Conservation (phyloP, 495 filamentous ascomycete species). For the Penicillium crystallinum region DNA sequence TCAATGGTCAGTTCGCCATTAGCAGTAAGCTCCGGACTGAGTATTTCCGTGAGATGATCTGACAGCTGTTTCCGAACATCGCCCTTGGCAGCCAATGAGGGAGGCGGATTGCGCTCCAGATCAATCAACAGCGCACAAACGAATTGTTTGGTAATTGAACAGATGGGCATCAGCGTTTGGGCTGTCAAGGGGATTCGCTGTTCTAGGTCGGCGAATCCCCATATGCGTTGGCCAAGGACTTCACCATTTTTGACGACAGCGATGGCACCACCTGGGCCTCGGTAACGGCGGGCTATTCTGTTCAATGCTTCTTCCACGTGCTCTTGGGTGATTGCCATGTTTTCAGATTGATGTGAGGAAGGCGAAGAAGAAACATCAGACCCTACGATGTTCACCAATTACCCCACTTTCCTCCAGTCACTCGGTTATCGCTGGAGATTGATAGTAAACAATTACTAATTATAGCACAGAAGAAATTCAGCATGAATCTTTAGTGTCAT, state of each 20-base stretch:
- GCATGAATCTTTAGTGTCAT: no score
- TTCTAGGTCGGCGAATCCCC: slow-evolving; percentile 31
- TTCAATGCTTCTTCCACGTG: slow-evolving; percentile 11
- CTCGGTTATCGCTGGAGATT: not conserved
- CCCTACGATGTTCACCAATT: not conserved
- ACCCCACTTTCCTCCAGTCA: slow-evolving; percentile 3
- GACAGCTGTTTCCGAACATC: slow-evolving; percentile 18
- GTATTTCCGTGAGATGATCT: slow-evolving; percentile 14
- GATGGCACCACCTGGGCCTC: slow-evolving; percentile 27
- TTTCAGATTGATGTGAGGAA: not conserved
- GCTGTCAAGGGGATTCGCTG: slow-evolving; percentile 19
- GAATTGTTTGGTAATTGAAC: slow-evolving; percentile 35
- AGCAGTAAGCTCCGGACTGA: slow-evolving; percentile 14
- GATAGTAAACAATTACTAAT: not conserved
- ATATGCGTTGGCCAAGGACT: slow-evolving; percentile 22
- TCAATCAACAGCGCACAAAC: slow-evolving; percentile 27
- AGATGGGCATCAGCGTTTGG: slow-evolving; percentile 27
- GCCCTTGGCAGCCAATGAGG: slow-evolving; percentile 16
- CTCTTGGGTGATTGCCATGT: slow-evolving; percentile 9
- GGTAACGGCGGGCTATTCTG: slow-evolving; percentile 6
- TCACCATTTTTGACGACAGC: slow-evolving; percentile 29
- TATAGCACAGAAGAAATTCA: no score
- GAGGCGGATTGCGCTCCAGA: slow-evolving; percentile 21
- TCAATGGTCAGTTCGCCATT: slow-evolving; percentile 19
- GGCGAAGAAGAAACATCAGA: no score